A percentile compares a stretch with the other conserved stretches of the same genome.
These are phyloP conservation scores for Wilcoxina mikolae DNA, from an alignment of 495 filamentous ascomycete species.

Conservation along the genomic window DNA sequence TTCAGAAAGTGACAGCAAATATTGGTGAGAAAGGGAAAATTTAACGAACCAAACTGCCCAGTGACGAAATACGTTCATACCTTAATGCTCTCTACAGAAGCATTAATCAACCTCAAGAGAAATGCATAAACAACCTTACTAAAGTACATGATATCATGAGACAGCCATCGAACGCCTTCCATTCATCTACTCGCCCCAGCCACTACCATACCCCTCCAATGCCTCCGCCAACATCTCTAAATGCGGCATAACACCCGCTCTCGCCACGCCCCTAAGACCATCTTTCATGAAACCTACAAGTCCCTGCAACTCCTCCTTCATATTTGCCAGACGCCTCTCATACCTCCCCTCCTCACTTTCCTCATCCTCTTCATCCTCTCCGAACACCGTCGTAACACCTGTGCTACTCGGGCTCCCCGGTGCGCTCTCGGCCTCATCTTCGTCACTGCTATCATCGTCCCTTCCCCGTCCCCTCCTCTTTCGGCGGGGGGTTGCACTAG, in stretches of 20 bases:
- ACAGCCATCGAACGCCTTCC: too few relatives aligned
- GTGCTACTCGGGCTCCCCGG: constrained; percentile 32
- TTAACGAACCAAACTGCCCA: too few relatives aligned
- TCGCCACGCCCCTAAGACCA: constrained; percentile 43
- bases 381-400: constrained; percentile 28
- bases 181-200: not conserved
- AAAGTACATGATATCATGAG: too few relatives aligned
- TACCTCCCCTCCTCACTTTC: constrained; percentile 29
- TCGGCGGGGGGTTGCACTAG: constrained; percentile 21
- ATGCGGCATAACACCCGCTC: constrained; percentile 41
- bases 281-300: constrained; percentile 40
- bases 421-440: constrained; percentile 29
- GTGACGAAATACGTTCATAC: too few relatives aligned
- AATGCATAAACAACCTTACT: too few relatives aligned
- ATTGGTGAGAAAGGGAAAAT: too few relatives aligned
- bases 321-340: constrained; percentile 31
- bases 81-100: too few relatives aligned
- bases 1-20: too few relatives aligned
- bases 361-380: constrained; percentile 22
- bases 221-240: constrained; percentile 48
- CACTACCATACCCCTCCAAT: constrained; percentile 32
- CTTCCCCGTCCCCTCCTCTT: not conserved
- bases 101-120: too few relatives aligned
- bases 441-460: constrained; percentile 28
- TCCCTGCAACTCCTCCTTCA: constrained; percentile 37